Evolutionary conservation across 2,329 filamentous ascomycete species (phyloP), one percentile per base, ranked within the genome.

Genomic region (Fusarium sp.): DNA sequence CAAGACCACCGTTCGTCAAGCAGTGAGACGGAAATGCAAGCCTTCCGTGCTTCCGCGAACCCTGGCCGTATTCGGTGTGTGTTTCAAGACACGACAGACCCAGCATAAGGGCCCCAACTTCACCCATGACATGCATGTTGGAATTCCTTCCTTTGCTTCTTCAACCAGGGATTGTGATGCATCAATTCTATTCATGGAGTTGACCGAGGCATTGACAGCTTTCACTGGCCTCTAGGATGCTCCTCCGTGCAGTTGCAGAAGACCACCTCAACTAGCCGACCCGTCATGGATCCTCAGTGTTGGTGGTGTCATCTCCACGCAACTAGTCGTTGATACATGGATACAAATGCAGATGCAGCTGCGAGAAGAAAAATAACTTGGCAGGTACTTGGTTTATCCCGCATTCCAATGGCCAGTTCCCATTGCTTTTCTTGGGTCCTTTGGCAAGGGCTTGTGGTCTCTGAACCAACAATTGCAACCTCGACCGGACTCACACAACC

Each of bases 301-400:
- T 54, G 33, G 47, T 63, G 47, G 47, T 63, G 61, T 43, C 61
- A 63, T 63, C 5, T 63, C 32, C 40, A 62, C 30, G 33, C 47
- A 40, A 30, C 15, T 38, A 20, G 40, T 54, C 27, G 22, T 33
- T 40, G 17, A 22, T 22, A 11, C 43, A 63, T 52, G 43, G 43
- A 52, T 43, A 7, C 14, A 37, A 9, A 32, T 47, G 27, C 32
- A 37, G n/a, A 15, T 50, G 43, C 60, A 37, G 6, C 15, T 27
- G 20, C 33, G 22, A 63, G 30, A 50, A 52, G 27, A 20, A 33
- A 47, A 38, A 27, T 22, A 33, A 52, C 11, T n/a, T 54, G 22
- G 11, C 60, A 54, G 15, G 45, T 30, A 63, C 33, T 30, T 38
- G 59, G 14, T 52, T 61, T 61, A 61, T 33, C 40, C 58, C 32